Evolutionary conservation across 179 eudicot genomes (phyloP), one percentile per base, ranked within the genome.

Genomic region (Gypsophila paniculata): DNA sequence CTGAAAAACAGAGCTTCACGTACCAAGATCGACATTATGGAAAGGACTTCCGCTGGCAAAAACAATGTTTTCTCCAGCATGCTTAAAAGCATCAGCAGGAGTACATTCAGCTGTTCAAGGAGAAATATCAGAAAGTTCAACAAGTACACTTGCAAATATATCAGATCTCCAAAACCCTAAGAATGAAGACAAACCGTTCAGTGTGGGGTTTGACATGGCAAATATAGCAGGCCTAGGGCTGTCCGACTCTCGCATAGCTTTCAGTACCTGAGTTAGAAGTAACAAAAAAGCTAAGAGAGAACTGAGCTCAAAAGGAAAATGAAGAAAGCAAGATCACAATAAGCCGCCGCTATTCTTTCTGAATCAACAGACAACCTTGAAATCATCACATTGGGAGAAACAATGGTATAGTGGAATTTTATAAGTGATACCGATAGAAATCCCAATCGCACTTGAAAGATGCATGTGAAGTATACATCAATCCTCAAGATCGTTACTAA

Each of bases 1-100:
- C 8, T 21, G 53, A 38, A 55, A 22, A 49, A 64, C 53, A 62
- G 39, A 61, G 19, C 18, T n/a, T 18, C 60, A 77, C 77, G 29
- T 87, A 95, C 99, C 97, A 74, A 92, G 96, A 77, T 90, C 86
- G 25, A 95, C 93, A 86, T 90, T 80, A 65, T 86, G 75, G 74
- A 93, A 95, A 46, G 99, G 99, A 85, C 99, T 95, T 76, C 99
- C 99, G 83, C 99, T 88, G 67, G 87, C 99, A 68, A 92, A 95
- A 70, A 95, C 88, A 34, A 95, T 93, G 71, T 95, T 84, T 64
- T 92, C 99, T 69, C 99, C 99, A 69, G 93, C 99, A 84, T 84
- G 83, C 76, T 87, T 90, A 78, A 92, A 93, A 78, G 99, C 98
- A 76, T 92, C 96, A 61, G 77, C 79, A 78, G 99, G 88, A 76